Evolutionary conservation across 306 rosid species (phyloP), one percentile per base, ranked within the genome.

Genomic region (Sesbania bispinosa): DNA sequence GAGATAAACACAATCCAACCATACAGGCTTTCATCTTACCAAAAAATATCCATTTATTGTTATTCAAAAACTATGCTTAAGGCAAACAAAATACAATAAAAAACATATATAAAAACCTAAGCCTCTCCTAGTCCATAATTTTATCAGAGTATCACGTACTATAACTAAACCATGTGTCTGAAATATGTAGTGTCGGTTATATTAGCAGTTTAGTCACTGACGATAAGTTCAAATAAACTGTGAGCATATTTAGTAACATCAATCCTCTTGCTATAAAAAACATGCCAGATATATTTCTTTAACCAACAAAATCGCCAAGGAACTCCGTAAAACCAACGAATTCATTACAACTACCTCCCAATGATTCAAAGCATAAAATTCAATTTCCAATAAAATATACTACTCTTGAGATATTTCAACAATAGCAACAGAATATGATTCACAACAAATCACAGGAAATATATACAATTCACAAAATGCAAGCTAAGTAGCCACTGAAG

Each of bases 391-490:
- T 8, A 4, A 33, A 4, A 59, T 13, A 54, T n/a, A n/a, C n/a
- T n/a, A n/a, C n/a, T n/a, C n/a, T n/a, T n/a, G n/a, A n/a, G n/a
- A n/a, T n/a, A n/a, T n/a, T n/a, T n/a, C n/a, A n/a, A n/a, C n/a
- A n/a, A n/a, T n/a, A n/a, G n/a, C n/a, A n/a, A n/a, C n/a, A n/a
- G n/a, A n/a, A n/a, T n/a, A n/a, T n/a, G n/a, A n/a, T n/a, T n/a
- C n/a, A n/a, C n/a, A n/a, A n/a, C n/a, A n/a, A n/a, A n/a, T n/a
- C n/a, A n/a, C n/a, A n/a, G n/a, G n/a, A 6, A 29, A 20, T 24
- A 51, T 63, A 66, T 5, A 45, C n/a, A 45, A 70, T 55, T 70
- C 4, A 23, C 0, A 55, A 75, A 78, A 79, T 72, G 75, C 78
- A 38, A 10, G n/a, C n/a, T n/a, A n/a, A 10, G 52, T 2, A 58